Base-by-base conservation (phyloP, 2,329 filamentous ascomycete genomes). In the Diatrype stigma region DNA sequence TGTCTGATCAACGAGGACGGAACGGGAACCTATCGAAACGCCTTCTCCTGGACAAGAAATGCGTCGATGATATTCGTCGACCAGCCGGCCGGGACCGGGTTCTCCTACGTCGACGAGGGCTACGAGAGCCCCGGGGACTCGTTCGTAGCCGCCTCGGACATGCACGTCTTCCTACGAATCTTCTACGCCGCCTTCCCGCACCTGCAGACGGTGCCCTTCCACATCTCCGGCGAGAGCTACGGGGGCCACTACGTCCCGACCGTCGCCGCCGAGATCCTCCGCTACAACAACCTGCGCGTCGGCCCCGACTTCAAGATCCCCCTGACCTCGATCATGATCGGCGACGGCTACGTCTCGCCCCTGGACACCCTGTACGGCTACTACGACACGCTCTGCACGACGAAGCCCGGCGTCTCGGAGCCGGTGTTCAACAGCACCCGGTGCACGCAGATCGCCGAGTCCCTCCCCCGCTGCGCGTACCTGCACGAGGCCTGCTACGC, bases 21-120 rank as follows among this genome's bases (percentile, higher is more conserved):
- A 8, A 66, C 71, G 38, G 66, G 73, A 19, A 70, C 75, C 51
- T 66, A 73, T 44, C 46, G 68, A 16, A 82, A 83, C 49, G 77
- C 78, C 0, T 81, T 74, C 70, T 73, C 76, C 21, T 81, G 77
- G 77, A 76, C 80, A 60, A 70, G 74, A 47, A 74, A 68, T 42
- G 76, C 75, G 21, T 80, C 80, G 55, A 64, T 83, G 51, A 57
- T 76, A 19, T 76, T 73, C 51, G 64, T 76, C 50, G 71, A 73
- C 60, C 70, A 73, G 62, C 80, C 80, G 17, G 80, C 81, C 47
- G 81, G 85, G 62, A 76, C 84, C 16, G 77, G 77, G n/a, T 76
- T 82, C 54, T 83, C 79, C 2, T 78, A 75, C 56, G 45, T 55
- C 2, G 53, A 57, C 5, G 49, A 54, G 4, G 57, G 52, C 38